Evolutionary conservation across 371 early-diverging fungal species (phyloP), one percentile per base, ranked within the genome.

Genomic region (Mortierella sp.): DNA sequence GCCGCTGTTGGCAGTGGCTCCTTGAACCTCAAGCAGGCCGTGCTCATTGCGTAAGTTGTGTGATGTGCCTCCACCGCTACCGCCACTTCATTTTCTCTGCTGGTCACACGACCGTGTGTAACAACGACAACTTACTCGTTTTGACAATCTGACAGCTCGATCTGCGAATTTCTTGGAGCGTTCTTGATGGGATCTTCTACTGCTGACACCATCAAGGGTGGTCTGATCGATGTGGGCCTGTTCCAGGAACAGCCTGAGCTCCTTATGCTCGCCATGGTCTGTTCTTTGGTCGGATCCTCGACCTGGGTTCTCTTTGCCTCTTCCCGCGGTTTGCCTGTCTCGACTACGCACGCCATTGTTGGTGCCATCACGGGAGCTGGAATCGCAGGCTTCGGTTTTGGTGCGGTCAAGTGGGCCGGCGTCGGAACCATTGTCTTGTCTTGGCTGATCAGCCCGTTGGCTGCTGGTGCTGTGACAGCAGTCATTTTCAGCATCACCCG

Each of bases 251-350:
- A 85, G 53, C 94, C 94, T 1, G 93, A 90, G 57, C 69, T 92
- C 53, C 84, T 94, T 26, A 95, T 95, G 95, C 66, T 90, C 55
- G 91, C 86, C 43, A 94, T 95, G 93, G 94, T 90, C 50, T 92
- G 93, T 60, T 90, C 94, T 19, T 67, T 95, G 12, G 58, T 88
- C 34, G 92, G 92, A 32, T 91, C 92, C 14, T 85, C 92, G 23
- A 66, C 82, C 17, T 94, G 93, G 93, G 91, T 93, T 31, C 78
- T 93, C 26, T 80, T 86, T 70, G 92, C 94, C 19, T 87, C 93
- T n/a, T 72, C 70, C 12, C 68, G 67, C 34, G 88, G 86, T n/a
- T 83, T 82, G 80, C 87, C 87, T 6, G 87, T 86, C 21, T 84
- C 83, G 31, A 82, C 87, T 5, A 86, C 87, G 8, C 87, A 89